Evolutionary conservation across 2,329 filamentous ascomycete species (phyloP).

Genomic region (Paraconiothyrium brasiliense): DNA sequence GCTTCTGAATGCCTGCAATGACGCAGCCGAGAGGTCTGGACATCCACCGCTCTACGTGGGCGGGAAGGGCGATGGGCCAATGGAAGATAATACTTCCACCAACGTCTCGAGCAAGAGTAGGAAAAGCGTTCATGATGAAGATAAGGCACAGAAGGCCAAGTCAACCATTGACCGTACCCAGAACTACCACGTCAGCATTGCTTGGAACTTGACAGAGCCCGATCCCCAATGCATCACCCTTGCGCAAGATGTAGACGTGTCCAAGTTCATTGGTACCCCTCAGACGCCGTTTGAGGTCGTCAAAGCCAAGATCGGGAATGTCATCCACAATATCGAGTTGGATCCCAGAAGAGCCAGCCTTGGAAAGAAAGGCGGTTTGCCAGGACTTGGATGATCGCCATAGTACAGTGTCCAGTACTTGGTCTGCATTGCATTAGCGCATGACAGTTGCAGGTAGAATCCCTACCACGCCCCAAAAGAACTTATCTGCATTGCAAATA

Average conservation of each 20-base stretch:
- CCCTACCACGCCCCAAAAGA: too few relatives aligned
- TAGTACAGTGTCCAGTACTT: background rate
- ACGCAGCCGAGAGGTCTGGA: constrained; percentile 64
- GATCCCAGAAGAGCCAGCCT: constrained; percentile 27
- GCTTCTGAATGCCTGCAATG: constrained; percentile 75
- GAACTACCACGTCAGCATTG: constrained; percentile 88
- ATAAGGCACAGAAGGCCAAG: constrained; percentile 7
- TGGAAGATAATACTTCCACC: constrained; percentile 27
- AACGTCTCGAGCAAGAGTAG: constrained; percentile 25
- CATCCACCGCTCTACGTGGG: constrained; percentile 76
- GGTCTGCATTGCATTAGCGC: too few relatives aligned
- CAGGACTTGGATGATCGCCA: constrained; percentile 27
- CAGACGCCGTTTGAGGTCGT: constrained; percentile 50
- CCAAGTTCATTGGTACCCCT: constrained; percentile 30
- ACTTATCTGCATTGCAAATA: too few relatives aligned
- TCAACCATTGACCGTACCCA: constrained; percentile 55
- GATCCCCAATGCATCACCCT: constrained; percentile 35
- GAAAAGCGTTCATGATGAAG: constrained; percentile 21
- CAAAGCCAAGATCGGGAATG: constrained; percentile 60
- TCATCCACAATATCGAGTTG: constrained; percentile 45
- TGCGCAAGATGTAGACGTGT: constrained; percentile 34
- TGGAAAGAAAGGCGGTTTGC: constrained; percentile 22
- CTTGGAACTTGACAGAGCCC: constrained; percentile 68
- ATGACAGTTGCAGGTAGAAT: too few relatives aligned
- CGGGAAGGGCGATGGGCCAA: constrained; percentile 40